phyloP scores from a whole-genome alignment of 306 rosid genomes.

The Vicia villosa region DNA sequence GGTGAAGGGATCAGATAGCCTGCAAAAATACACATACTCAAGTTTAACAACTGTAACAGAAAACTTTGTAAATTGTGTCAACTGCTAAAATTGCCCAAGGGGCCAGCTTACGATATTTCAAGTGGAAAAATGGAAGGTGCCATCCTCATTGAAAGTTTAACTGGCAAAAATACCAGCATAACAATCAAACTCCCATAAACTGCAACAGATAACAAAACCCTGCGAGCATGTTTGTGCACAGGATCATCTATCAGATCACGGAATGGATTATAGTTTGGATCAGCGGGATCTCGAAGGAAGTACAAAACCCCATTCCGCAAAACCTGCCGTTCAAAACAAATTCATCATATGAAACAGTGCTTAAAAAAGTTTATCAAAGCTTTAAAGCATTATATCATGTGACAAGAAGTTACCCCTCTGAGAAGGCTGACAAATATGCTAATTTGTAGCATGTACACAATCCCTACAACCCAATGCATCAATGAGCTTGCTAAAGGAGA shows the following conservation, averaged over 20 bases:
- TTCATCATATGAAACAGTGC: neutral
- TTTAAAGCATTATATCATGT: conserved; percentile 10
- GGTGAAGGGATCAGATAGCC: conserved; percentile 98
- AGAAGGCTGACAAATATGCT: conserved; percentile 99
- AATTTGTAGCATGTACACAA: conserved; percentile 95
- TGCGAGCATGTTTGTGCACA: conserved; percentile 98
- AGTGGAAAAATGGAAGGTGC: conserved; percentile 92
- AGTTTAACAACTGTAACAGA: conserved; percentile 28
- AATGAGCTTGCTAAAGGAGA: conserved; percentile 96
- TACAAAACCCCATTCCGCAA: conserved; percentile 95
- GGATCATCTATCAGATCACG: conserved; percentile 99
- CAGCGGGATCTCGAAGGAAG: conserved; percentile 98
- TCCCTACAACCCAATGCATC: conserved; percentile 99
- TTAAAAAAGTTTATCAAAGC: conserved; percentile 12
- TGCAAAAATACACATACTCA: conserved; percentile 45
- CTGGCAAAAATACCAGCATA: conserved; percentile 97
- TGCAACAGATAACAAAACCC: conserved; percentile 92
- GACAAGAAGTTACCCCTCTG: conserved; percentile 77
- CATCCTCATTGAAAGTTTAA: conserved; percentile 94
- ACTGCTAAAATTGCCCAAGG: conserved; percentile 21
- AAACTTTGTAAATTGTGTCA: neutral
- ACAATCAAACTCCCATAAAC: conserved; percentile 99
- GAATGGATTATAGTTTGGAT: conserved; percentile 98
- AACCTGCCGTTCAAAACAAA: conserved; percentile 62
- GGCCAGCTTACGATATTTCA: conserved; percentile 80